Base-by-base conservation (phyloP, 345 rosid species). In the Corchorus capsularis region DNA sequence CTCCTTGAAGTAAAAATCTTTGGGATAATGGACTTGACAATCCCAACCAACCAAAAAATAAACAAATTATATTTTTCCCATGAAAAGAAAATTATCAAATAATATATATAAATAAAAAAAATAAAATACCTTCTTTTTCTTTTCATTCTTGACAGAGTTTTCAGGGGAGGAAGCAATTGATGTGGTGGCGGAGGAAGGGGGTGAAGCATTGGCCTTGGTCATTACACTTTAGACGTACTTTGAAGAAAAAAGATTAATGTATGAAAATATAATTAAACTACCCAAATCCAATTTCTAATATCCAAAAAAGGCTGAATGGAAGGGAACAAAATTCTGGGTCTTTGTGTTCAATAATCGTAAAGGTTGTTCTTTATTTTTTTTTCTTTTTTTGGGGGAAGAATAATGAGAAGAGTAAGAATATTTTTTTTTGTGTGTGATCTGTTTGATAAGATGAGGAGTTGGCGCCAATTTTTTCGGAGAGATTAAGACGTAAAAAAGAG, bases 381-480 rank as follows among this genome's bases (percentile, higher is more conserved):
- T 45, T 56, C 22, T n/a, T 12, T 34, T 77, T 52, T n/a, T 76
- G 61, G 1, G 49, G 43, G 8, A 16, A 43, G 54, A 67, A 62
- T 20, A 56, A 63, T 57, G 15, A 6, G 17, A 77, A 43, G 20
- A 39, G 43, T 39, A 3, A 27, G 62, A 67, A 63, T 53, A 35
- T 17, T 49, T 63, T 57, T 77, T 53, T 34, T 17, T 43, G 59
- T 57, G 75, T 37, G 63, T 82, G 79, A 74, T 80, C 71, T 43
- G 91, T 89, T 85, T 80, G 72, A 76, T 61, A 83, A 79, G 52
- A 86, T 81, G 82, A 89, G 93, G 85, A 52, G 75, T 83, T 86
- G 91, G 92, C 89, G 98, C 86, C 97, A 87, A 78, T 60, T 73
- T 75, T 82, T 85, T 86, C 94, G 96, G 94, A 73, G 66, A 75